phyloP scores from a whole-genome alignment of 305 asterid species.

The Solanum chacoense region DNA sequence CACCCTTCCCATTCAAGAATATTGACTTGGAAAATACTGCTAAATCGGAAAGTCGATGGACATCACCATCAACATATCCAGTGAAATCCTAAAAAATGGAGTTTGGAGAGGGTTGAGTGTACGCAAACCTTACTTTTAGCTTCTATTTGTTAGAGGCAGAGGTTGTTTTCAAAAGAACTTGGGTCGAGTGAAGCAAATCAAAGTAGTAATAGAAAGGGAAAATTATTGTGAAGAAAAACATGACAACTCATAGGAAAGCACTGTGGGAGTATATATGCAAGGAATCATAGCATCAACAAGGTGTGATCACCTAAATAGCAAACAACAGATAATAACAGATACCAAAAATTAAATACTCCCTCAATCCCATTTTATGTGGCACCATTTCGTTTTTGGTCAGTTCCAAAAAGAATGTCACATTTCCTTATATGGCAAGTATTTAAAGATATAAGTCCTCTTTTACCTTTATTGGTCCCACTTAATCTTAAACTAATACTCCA shows the following conservation, averaged over 20 bases:
- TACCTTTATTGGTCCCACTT: no score
- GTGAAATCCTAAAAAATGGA: neutral
- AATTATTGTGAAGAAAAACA: neutral
- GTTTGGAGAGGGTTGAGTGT: neutral
- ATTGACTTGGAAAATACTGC: neutral
- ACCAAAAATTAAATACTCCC: no score
- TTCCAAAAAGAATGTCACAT: no score
- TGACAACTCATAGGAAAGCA: neutral
- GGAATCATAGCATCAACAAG: neutral
- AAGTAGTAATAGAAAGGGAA: neutral
- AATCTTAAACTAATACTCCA: no score
- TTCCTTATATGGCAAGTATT: no score
- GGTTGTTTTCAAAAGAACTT: neutral
- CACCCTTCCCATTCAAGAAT: neutral
- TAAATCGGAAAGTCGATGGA: neutral
- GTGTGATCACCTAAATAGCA: neutral
- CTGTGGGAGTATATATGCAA: neutral
- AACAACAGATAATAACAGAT: no score
- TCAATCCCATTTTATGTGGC: no score
- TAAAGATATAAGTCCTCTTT: no score
- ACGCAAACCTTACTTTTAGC: neutral
- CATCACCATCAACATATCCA: neutral
- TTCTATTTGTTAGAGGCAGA: neutral
- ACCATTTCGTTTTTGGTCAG: no score
- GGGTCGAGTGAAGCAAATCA: neutral